phyloP scores from a whole-genome alignment of 2,329 filamentous ascomycete genomes.

The Phyllosticta paracitricarpa region DNA sequence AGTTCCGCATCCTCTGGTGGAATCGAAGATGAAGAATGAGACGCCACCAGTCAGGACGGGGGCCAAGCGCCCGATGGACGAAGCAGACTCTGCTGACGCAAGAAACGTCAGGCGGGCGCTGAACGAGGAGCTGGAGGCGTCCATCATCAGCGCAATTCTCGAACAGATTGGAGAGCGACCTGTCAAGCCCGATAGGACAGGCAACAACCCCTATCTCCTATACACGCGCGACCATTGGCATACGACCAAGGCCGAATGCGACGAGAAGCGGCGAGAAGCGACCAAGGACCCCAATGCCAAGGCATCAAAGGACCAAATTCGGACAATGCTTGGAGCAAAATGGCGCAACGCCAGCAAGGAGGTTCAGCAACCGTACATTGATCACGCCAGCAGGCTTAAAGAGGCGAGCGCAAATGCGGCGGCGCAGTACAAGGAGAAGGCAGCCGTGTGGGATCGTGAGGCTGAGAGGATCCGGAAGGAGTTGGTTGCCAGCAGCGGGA shows the following conservation, averaged over 20 bases:
- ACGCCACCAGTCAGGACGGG: slow-evolving; percentile 5
- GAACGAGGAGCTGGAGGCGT: slow-evolving; percentile 44
- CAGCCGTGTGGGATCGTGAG: slow-evolving; percentile 61
- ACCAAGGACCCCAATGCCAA: slow-evolving; percentile 61
- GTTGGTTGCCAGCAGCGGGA: slow-evolving; percentile 20
- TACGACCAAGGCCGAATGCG: slow-evolving; percentile 53
- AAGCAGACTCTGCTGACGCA: slow-evolving; percentile 12
- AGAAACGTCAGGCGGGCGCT: slow-evolving; percentile 17
- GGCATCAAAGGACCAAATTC: slow-evolving; percentile 60
- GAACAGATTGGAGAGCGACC: slow-evolving; percentile 64
- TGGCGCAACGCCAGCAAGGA: slow-evolving; percentile 71
- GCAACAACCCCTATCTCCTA: slow-evolving; percentile 77
- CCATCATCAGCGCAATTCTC: slow-evolving; percentile 47
- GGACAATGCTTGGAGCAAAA: slow-evolving; percentile 76
- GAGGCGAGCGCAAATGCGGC: slow-evolving; percentile 49
- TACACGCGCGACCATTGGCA: slow-evolving; percentile 71
- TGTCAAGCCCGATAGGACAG: slow-evolving; percentile 58
- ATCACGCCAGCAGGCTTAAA: slow-evolving; percentile 63
- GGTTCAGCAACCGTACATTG: slow-evolving; percentile 66
- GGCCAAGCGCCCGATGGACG: slow-evolving; percentile 11
- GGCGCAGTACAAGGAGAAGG: slow-evolving; percentile 50
- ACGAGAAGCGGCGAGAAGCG: slow-evolving; percentile 53
- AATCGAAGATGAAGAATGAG: slow-evolving; percentile 41
- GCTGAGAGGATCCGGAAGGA: slow-evolving; percentile 41
- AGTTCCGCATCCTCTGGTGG: slow-evolving; percentile 62